A percentile compares a stretch with the other conserved stretches of the same genome.
Conservation (phyloP, 495 filamentous ascomycete species). For the Xylaria nigripes region DNA sequence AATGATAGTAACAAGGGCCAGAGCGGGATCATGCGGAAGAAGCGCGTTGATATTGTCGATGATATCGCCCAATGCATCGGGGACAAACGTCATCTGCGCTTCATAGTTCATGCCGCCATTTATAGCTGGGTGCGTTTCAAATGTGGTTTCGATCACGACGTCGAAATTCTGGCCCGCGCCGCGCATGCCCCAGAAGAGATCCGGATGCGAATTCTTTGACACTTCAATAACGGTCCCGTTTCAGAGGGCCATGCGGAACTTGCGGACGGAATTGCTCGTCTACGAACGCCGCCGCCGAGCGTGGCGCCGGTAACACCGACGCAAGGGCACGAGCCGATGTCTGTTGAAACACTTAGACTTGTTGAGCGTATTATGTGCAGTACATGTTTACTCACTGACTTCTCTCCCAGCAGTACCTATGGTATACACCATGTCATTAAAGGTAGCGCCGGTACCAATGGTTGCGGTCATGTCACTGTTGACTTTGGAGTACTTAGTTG, state of each 20-base stretch:
- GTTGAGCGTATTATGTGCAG: too few species aligned
- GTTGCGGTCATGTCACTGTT: not conserved
- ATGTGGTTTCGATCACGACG: slow-evolving; percentile 20
- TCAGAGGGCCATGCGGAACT: slow-evolving; percentile 52
- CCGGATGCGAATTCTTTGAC: slow-evolving; percentile 32
- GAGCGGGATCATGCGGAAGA: not conserved
- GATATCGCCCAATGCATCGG: slow-evolving; percentile 3
- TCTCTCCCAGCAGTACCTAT: not conserved
- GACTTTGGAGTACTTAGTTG: not conserved
- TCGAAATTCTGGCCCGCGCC: slow-evolving; percentile 49
- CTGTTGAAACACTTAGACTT: too few species aligned
- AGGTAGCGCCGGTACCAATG: not conserved
- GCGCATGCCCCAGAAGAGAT: slow-evolving; percentile 44
- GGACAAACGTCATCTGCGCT: slow-evolving; percentile 5
- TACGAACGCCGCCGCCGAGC: slow-evolving; percentile 53
- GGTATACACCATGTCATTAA: not conserved
- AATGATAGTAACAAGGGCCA: not conserved
- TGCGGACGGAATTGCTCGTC: slow-evolving; percentile 50
- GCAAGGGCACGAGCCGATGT: slow-evolving; percentile 30
- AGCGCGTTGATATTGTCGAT: slow-evolving; percentile 4
- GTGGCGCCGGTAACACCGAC: slow-evolving; percentile 51
- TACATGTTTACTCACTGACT: too few species aligned
- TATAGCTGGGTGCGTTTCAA: slow-evolving; percentile 2
- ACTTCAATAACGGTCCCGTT: slow-evolving; percentile 42
- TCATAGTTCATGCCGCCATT: slow-evolving; percentile 5